Percentiles rank a stretch among this genome's conserved stretches.
phyloP scores from a whole-genome alignment of 2,329 filamentous ascomycete genomes.

The Claviceps maximensis region DNA sequence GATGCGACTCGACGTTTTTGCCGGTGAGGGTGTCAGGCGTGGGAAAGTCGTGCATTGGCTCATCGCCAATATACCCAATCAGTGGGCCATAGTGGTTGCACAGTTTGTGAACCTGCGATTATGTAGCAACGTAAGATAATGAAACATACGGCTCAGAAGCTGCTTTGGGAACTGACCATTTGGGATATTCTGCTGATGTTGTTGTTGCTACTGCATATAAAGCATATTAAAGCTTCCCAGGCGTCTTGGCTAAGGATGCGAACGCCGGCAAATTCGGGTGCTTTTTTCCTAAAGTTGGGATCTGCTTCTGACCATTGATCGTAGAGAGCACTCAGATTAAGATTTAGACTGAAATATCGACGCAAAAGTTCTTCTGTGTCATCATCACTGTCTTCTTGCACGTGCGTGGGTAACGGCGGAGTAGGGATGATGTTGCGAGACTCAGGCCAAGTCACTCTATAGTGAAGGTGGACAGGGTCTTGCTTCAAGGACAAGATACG shows the following conservation, averaged over 20 bases:
- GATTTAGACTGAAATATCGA: constrained; percentile 75
- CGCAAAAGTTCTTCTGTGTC: constrained; percentile 62
- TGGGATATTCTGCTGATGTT: constrained; percentile 91
- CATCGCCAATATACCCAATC: constrained; percentile 55
- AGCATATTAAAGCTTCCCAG: constrained; percentile 86
- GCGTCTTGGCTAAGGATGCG: constrained; percentile 88
- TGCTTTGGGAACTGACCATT: constrained; percentile 49
- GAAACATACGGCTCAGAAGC: too few species aligned
- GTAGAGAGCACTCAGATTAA: constrained; percentile 68
- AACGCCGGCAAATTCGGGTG: constrained; percentile 77
- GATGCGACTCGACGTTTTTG: constrained; percentile 61
- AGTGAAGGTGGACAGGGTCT: constrained; percentile 66
- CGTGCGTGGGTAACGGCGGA: constrained; percentile 2
- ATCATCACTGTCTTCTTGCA: constrained; percentile 29
- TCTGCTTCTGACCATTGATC: constrained; percentile 77
- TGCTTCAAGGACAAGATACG: constrained; percentile 77
- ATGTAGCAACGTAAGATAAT: neutral
- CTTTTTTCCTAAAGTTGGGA: constrained; percentile 76
- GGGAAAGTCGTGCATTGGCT: constrained; percentile 80
- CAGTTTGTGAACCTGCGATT: constrained; percentile 59
- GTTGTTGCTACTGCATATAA: constrained; percentile 99
- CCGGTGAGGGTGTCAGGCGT: constrained; percentile 58
- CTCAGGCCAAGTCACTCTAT: constrained; percentile 53
- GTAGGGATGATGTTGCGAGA: constrained; percentile 6
- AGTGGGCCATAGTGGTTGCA: constrained; percentile 74